Conservation (phyloP, 768 basidiomycete genomes). For the Omphalotus guepiniiformis region DNA sequence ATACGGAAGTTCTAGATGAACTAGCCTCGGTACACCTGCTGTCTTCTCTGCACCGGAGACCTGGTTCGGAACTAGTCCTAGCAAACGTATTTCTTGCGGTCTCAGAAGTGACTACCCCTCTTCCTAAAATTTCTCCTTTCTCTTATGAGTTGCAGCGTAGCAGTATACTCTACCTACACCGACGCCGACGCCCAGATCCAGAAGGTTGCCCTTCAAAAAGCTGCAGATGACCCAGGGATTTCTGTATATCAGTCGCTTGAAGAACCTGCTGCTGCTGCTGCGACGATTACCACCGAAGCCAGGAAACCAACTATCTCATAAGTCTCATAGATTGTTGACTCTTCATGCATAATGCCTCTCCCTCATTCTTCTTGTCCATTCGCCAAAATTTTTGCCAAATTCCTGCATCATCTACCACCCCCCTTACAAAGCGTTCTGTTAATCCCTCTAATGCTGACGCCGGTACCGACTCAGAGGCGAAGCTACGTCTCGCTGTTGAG, state of each 20-base stretch:
- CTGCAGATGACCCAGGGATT: slow-evolving; percentile 80
- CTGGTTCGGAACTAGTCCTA: slow-evolving; percentile 66
- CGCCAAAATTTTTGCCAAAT: slow-evolving; percentile 70
- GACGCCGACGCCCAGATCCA: too few relatives aligned
- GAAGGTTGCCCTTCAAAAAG: slow-evolving; percentile 63
- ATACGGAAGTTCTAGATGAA: slow-evolving; percentile 62
- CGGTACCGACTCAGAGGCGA: slow-evolving; percentile 92
- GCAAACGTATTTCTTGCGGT: slow-evolving; percentile 72
- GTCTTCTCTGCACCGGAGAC: slow-evolving; percentile 66
- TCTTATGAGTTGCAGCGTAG: slow-evolving; percentile 90
- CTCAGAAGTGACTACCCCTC: slow-evolving; percentile 75
- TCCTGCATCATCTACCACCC: slow-evolving; percentile 51
- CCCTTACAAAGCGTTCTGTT: slow-evolving; percentile 59
- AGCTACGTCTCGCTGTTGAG: slow-evolving; percentile 87
- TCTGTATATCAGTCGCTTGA: slow-evolving; percentile 83
- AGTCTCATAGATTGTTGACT: slow-evolving; percentile 79
- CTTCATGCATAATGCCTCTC: slow-evolving; percentile 69
- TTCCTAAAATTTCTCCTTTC: slow-evolving; percentile 85
- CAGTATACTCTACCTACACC: slow-evolving; percentile 74
- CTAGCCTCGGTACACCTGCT: slow-evolving; percentile 69
- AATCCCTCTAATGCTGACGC: slow-evolving; percentile 48
- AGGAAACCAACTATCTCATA: slow-evolving; percentile 46
- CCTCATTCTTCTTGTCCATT: slow-evolving; percentile 66
- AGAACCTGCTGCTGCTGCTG: slow-evolving; percentile 76
- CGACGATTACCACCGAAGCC: slow-evolving; percentile 45